Evolutionary conservation across 495 filamentous ascomycete species (phyloP), one percentile per base, ranked within the genome.

Genomic region (Aspergillus cristatus): DNA sequence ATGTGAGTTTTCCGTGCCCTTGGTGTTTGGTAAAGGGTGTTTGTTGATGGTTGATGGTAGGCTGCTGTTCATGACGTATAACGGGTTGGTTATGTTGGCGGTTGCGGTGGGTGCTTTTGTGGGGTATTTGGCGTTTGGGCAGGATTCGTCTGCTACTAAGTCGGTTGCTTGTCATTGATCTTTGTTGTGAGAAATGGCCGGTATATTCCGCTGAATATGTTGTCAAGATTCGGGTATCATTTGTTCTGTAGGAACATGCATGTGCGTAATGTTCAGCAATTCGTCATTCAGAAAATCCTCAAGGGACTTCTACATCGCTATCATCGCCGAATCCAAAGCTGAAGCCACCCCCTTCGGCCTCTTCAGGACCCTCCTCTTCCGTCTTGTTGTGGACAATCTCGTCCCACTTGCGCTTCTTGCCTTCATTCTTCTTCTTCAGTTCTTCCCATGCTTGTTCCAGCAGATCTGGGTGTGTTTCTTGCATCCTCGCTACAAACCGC

Each of bases 51-150:
- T 34, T 45, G 20, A 35, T 50, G n/a, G 39, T 32, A 98, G 91
- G 91, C 67, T 99, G 44, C 68, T 99, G 14, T 99, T 99, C 64
- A 99, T 99, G 91, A 99, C 93, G 2, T 99, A 99, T 59, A 99
- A 99, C 48, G 91, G 93, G 12, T 88, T 81, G 72, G 80, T 99
- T 40, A 99, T 99, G 91, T 58, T 94, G 43, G 74, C 90, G 0
- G 86, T 96, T 8, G 85, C 82, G 8, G 69, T 90, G 10, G 91
- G 91, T 15, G 89, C 89, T 0, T 94, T 90, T 37, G 49, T 94
- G 31, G 91, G 91, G 26, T 95, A 94, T 55, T 53, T 95, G 17
- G 47, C 81, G 28, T 99, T 95, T 62, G 83, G 84, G 3, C 67
- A 71, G 18, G 68, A 69, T 41, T 78, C 79, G 11, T 71, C 76